Percentiles rank a stretch among this genome's conserved stretches.
phyloP scores from a whole-genome alignment of 345 rosid species.

The Cardamine chenopodiifolia region DNA sequence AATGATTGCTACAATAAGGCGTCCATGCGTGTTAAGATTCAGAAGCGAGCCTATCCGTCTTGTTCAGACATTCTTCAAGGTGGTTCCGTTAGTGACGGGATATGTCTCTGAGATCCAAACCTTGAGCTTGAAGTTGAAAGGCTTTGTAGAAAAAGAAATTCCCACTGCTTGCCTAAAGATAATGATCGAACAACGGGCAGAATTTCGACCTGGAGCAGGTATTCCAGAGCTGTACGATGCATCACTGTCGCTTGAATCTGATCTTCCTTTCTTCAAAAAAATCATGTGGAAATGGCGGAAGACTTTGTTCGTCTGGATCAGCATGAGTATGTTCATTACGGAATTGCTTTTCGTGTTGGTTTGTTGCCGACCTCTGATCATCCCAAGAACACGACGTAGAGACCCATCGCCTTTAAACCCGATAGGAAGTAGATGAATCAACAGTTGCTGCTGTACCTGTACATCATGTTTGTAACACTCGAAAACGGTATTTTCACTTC shows the following conservation, averaged over 20 bases:
- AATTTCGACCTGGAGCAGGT: conserved; percentile 66
- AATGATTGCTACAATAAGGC: conserved; percentile 60
- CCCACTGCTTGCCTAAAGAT: conserved; percentile 67
- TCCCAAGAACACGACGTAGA: conserved; percentile 53
- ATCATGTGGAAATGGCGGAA: conserved; percentile 78
- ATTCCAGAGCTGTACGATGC: conserved; percentile 85
- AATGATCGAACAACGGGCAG: conserved; percentile 75
- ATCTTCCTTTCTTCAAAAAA: conserved; percentile 66
- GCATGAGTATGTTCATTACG: conserved; percentile 50
- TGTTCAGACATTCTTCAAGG: conserved; percentile 63
- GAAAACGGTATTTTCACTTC: conserved; percentile 25
- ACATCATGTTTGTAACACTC: conserved; percentile 35
- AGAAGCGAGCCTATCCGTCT: conserved; percentile 74
- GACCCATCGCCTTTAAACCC: conserved; percentile 42
- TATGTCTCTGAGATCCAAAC: conserved; percentile 76
- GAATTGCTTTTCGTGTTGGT: conserved; percentile 58
- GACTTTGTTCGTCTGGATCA: conserved; percentile 73
- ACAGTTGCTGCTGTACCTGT: conserved; percentile 24
- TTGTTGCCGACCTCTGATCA: conserved; percentile 68
- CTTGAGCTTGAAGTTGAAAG: conserved; percentile 59
- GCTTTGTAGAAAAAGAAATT: conserved; percentile 55
- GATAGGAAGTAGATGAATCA: conserved; percentile 25
- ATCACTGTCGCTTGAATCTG: conserved; percentile 58
- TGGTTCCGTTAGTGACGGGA: conserved; percentile 74
- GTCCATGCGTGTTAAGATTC: conserved; percentile 74